Percentiles rank a stretch among this genome's conserved stretches.
These are phyloP conservation scores for Amanita rubescens DNA, from an alignment of 768 basidiomycete species.

Conservation along the genomic window DNA sequence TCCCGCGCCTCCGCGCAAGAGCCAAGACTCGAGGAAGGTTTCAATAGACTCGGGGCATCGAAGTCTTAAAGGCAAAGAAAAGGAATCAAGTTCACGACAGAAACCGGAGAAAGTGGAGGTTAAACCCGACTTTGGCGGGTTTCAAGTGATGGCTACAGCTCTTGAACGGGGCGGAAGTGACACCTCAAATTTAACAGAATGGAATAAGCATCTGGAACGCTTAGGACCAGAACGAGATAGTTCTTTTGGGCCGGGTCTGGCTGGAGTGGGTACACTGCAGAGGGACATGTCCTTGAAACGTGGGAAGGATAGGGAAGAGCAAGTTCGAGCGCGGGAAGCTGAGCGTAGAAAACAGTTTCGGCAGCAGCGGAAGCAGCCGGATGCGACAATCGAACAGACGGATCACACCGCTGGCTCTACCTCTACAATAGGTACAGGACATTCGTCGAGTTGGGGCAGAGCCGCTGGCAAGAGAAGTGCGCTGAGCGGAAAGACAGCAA, in stretches of 20 bases:
- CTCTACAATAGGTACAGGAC: constrained; percentile 29
- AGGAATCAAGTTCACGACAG: constrained; percentile 20
- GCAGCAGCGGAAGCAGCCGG: constrained; percentile 14
- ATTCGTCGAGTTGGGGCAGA: constrained; percentile 52
- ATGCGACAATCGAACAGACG: constrained; percentile 22
- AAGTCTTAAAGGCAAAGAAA: constrained; percentile 18
- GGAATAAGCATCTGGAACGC: constrained; percentile 24
- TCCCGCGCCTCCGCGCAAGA: not conserved
- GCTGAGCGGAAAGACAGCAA: constrained; percentile 16
- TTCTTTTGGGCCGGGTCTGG: constrained; percentile 32
- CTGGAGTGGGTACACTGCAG: constrained; percentile 39
- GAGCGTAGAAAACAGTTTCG: constrained; percentile 10
- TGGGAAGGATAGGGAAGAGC: constrained; percentile 31
- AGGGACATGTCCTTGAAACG: constrained; percentile 33
- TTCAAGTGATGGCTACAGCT: constrained; percentile 34
- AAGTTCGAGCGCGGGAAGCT: constrained; percentile 17
- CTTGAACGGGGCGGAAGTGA: constrained; percentile 29
- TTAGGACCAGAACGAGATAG: constrained; percentile 27
- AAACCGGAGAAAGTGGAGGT: constrained; percentile 5
- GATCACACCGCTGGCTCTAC: constrained; percentile 33
- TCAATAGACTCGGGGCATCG: not conserved
- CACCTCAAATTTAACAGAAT: constrained; percentile 20
- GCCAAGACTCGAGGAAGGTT: not conserved
- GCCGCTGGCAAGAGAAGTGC: constrained; percentile 35
- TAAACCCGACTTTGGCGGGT: constrained; percentile 56